Evolutionary conservation across 1,284 basidiomycete species (phyloP).

Genomic region (Cutaneotrichosporon cyanovorans): DNA sequence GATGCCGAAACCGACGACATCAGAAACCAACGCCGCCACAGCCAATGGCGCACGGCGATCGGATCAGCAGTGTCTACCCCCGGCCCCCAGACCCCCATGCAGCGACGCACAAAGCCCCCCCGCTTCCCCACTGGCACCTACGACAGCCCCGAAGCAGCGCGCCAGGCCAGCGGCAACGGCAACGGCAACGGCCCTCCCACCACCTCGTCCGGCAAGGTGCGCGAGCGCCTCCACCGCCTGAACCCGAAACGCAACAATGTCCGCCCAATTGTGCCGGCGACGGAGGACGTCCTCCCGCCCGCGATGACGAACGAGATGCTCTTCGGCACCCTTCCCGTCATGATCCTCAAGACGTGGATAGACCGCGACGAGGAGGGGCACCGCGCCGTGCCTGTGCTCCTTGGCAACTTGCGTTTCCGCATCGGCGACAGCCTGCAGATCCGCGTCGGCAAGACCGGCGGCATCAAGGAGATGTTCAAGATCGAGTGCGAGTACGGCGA

Average conservation of each 20-base stretch:
- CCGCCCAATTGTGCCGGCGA: neutral
- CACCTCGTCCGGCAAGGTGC: neutral
- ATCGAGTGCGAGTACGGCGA: conserved; percentile 85
- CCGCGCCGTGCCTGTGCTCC: conserved; percentile 74
- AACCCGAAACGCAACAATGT: neutral
- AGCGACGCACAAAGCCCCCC: too few species aligned
- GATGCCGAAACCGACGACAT: too few species aligned
- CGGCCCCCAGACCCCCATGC: too few species aligned
- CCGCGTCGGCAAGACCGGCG: conserved; percentile 3
- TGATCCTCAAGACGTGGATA: conserved; percentile 82
- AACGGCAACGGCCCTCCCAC: too few species aligned
- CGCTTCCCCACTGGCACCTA: too few species aligned
- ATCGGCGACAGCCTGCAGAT: conserved; percentile 42
- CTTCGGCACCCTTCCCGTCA: conserved; percentile 67
- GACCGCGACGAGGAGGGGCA: conserved; percentile 83
- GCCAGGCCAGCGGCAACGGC: too few species aligned
- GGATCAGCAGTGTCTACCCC: neutral
- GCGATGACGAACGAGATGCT: conserved; percentile 81
- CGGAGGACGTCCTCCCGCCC: conserved; percentile 42
- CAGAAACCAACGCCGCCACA: too few species aligned
- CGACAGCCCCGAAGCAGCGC: neutral
- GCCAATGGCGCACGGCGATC: neutral
- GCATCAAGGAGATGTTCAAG: conserved; percentile 41
- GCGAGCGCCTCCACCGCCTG: neutral
- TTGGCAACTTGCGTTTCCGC: conserved; percentile 49